Conservation (phyloP, 768 basidiomycete genomes). For the Leccinum broughii region DNA sequence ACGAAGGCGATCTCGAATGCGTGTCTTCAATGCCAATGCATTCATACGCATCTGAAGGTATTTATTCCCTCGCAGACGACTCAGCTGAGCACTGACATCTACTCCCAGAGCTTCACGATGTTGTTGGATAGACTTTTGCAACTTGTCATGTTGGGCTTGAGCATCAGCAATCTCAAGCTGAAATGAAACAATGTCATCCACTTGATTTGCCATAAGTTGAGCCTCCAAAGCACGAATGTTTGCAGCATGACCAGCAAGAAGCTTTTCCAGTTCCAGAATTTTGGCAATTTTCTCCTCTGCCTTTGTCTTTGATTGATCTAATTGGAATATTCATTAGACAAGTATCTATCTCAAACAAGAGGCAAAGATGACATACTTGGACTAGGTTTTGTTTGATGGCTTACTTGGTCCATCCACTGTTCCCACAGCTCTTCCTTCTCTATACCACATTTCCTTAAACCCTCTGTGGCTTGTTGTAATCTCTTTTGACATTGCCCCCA, state of each 20-base stretch:
- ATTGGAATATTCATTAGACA: too few relatives aligned
- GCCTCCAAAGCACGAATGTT: neutral
- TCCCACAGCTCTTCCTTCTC: neutral
- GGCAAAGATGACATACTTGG: neutral
- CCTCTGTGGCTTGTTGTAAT: neutral
- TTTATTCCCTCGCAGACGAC: neutral
- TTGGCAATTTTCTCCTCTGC: too few relatives aligned
- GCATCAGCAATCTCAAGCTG: too few relatives aligned
- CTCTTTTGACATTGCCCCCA: neutral
- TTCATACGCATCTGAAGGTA: neutral
- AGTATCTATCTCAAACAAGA: too few relatives aligned
- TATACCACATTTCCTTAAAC: neutral
- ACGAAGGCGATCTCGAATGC: neutral
- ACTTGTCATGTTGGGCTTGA: too few relatives aligned
- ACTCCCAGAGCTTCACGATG: neutral
- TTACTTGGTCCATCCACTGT: neutral
- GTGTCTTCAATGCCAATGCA: neutral
- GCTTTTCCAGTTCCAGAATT: too few relatives aligned
- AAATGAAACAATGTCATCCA: too few relatives aligned
- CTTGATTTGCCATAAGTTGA: neutral
- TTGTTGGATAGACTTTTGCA: too few relatives aligned
- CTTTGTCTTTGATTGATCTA: too few relatives aligned
- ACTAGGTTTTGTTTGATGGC: neutral
- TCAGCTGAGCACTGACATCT: neutral
- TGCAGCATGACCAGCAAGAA: too few relatives aligned